Conservation (phyloP, 108 stramenopile species). For the Fragilaria crotonensis region DNA sequence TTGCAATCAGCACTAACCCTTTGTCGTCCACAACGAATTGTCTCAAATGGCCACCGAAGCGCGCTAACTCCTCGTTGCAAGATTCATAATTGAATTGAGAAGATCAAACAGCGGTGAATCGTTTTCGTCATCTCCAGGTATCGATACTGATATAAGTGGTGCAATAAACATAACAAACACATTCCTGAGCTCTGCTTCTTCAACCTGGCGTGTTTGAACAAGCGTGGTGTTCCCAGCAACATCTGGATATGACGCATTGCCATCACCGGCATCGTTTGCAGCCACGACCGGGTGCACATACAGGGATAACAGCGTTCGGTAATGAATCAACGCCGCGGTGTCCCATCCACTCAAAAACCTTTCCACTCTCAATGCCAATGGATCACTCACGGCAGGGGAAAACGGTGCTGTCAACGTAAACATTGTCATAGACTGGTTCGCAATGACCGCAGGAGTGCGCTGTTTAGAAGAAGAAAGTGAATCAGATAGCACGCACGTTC, state of each 20-base stretch:
- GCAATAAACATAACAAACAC: conserved; percentile 28
- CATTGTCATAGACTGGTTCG: conserved; percentile 26
- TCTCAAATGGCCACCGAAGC: conserved; percentile 28
- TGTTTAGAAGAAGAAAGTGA: too few relatives aligned
- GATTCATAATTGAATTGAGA: conserved; percentile 38
- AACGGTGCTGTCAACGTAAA: too few relatives aligned
- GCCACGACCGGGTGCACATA: conserved; percentile 38
- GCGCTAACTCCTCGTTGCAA: conserved; percentile 20
- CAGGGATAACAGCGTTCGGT: conserved; percentile 26
- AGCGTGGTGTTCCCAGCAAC: conserved; percentile 28
- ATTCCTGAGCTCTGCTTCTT: conserved; percentile 29
- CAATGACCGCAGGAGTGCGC: too few relatives aligned
- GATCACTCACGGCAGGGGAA: too few relatives aligned
- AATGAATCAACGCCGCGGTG: neutral
- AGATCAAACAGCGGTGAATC: conserved; percentile 23
- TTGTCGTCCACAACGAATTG: conserved; percentile 44
- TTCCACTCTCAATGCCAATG: neutral
- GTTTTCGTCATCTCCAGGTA: conserved; percentile 20
- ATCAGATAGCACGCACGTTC: neutral
- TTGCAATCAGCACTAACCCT: conserved; percentile 62
- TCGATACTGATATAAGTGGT: conserved; percentile 14
- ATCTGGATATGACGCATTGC: conserved; percentile 9
- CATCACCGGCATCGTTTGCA: conserved; percentile 1
- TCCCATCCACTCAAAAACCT: neutral
- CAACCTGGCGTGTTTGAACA: conserved; percentile 14